These are phyloP conservation scores for Yamadazyma taylorii DNA, from an alignment of 1,139 yeast genomes.

Conservation along the genomic window DNA sequence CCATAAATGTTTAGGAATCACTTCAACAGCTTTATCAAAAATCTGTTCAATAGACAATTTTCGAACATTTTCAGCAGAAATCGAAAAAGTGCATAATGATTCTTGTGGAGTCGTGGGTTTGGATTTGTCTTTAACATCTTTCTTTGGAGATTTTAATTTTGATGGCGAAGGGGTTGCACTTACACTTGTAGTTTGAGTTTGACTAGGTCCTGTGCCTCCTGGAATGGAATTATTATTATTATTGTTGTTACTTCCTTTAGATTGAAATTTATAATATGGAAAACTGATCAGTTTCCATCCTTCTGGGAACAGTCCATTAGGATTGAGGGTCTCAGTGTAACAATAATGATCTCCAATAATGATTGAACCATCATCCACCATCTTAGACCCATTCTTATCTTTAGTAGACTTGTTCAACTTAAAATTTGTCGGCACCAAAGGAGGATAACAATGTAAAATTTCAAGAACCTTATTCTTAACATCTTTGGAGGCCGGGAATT, in stretches of 20 bases:
- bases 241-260: slow-evolving; percentile 2
- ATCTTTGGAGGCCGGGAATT: slow-evolving; percentile 43
- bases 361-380: slow-evolving; percentile 20
- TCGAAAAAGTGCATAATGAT: slow-evolving; percentile 45
- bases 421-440: slow-evolving; percentile 45
- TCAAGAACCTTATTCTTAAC: slow-evolving; percentile 48
- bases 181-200: too few species aligned
- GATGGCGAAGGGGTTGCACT: slow-evolving; percentile 5
- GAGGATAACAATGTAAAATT: slow-evolving; percentile 58
- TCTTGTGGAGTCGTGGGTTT: slow-evolving; percentile 23
- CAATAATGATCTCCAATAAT: slow-evolving; percentile 51
- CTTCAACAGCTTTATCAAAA: slow-evolving; percentile 57
- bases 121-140: slow-evolving; percentile 4
- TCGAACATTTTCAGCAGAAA: slow-evolving; percentile 50
- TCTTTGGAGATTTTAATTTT: slow-evolving; percentile 10
- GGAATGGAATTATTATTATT: too few species aligned
- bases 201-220: too few species aligned
- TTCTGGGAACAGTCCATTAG: slow-evolving; percentile 49
- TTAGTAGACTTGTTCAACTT: slow-evolving; percentile 20
- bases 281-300: slow-evolving; percentile 60
- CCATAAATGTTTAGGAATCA: slow-evolving; percentile 65
- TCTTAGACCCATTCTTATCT: slow-evolving; percentile 15
- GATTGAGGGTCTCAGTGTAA: slow-evolving; percentile 52
- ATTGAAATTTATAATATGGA: slow-evolving; percentile 45
- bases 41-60: slow-evolving; percentile 61